Evolutionary conservation across 2,329 filamentous ascomycete species (phyloP), one percentile per base, ranked within the genome.

Genomic region (Alternaria arborescens): DNA sequence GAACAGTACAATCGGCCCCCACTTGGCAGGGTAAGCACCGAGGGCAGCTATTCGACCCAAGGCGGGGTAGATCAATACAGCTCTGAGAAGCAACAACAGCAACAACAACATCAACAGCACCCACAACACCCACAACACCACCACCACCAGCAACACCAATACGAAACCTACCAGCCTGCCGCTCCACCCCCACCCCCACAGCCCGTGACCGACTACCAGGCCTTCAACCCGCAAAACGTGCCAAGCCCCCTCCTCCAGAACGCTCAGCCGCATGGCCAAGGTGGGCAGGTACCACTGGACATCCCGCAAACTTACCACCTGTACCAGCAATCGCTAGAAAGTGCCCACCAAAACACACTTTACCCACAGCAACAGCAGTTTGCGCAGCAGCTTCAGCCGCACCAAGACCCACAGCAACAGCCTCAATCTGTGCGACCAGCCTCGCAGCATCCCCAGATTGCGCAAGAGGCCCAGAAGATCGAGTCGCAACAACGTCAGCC

Each of bases 61-160:
- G 73, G 76, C 71, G 76, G 76, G 73, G 76, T 76, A 74, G 72
- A 77, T 20, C 76, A 74, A 60, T 78, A 78, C 71, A 78, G 76
- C 72, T 72, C 77, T 46, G 75, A 78, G 53, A 70, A 74, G 67
- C 75, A 77, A 57, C 72, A 76, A 52, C 65, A 70, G 26, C 67
- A 64, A 44, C 41, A 60, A 28, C 69, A 67, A 44, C 68, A 69
- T 36, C 68, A 69, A 34, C 68, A 66, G 43, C 77, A 77, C 51
- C 73, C 75, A 42, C 38, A 10, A 32, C 71, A 71, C 58, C 71
- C 64, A 62, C 72, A 64, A 68, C 74, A 72, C 56, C 71, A 71
- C 58, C 71, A 65, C 44, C 41, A 60, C 34, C 70, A 68, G 46
- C 68, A 68, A 38, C 68, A 69, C 40, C 68, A 66, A 44, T 77